Conservation (phyloP, 768 basidiomycete genomes). For the Pulveroboletus sp. region DNA sequence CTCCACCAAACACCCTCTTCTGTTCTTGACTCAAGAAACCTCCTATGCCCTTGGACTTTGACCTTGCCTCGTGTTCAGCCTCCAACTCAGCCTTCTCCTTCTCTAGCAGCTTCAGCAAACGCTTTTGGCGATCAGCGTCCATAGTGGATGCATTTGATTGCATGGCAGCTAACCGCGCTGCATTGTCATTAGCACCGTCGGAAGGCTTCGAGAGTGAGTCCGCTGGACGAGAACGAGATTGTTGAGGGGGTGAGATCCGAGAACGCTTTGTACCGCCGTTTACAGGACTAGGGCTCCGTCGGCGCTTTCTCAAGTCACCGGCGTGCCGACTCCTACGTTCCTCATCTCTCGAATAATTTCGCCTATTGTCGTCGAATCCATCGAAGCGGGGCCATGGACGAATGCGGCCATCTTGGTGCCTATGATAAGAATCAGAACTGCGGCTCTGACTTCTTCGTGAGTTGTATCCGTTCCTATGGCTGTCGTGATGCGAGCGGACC, state of each 20-base stretch:
- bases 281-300: slow-evolving; percentile 34
- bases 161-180: slow-evolving; percentile 91
- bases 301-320: slow-evolving; percentile 37
- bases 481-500: slow-evolving; percentile 18
- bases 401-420: slow-evolving; percentile 21
- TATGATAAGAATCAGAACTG: slow-evolving; percentile 25
- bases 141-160: slow-evolving; percentile 62
- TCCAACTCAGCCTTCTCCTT: slow-evolving; percentile 77
- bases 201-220: slow-evolving; percentile 11
- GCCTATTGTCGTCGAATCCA: slow-evolving; percentile 44
- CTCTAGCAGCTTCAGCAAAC: slow-evolving; percentile 61
- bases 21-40: slow-evolving; percentile 78
- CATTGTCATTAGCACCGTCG: slow-evolving; percentile 50
- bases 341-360: slow-evolving; percentile 25
- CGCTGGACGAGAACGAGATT: slow-evolving; percentile 18
- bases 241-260: slow-evolving; percentile 40
- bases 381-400: slow-evolving; percentile 48
- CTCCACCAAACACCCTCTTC: slow-evolving; percentile 78
- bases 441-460: slow-evolving; percentile 27
- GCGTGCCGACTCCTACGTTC: slow-evolving; percentile 20
- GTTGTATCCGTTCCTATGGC: slow-evolving; percentile 17
- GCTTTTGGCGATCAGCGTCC: slow-evolving; percentile 64
- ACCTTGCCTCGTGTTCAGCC: slow-evolving; percentile 61
- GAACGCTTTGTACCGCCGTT: slow-evolving; percentile 41
- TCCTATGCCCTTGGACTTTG: slow-evolving; percentile 73